Evolutionary conservation across 805 yeast species (phyloP), one percentile per base, ranked within the genome.

Genomic region (Sugiyamaella chiloensis): DNA sequence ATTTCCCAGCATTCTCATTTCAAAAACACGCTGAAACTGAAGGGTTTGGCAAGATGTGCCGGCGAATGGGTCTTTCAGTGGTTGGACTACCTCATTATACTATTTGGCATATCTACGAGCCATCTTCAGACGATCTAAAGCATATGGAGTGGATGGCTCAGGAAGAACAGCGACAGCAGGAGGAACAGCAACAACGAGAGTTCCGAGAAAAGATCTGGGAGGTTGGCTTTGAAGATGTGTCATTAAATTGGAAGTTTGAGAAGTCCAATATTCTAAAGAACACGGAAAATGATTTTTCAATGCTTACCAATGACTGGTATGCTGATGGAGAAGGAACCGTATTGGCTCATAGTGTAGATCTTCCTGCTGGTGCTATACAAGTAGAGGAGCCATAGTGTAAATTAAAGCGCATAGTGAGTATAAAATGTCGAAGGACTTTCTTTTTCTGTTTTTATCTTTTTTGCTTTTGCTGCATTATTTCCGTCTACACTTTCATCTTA

Each of bases 21-120:
- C 84, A 85, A 67, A 87, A 86, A 59, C 98, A 91, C 64, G 98
- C 97, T 2, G 98, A 91, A 65, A 91, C 98, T 2, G 98, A 91
- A 69, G 97, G 93, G 0, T 90, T 91, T 67, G 98, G 96, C 39
- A 89, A 87, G 62, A 74, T 91, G 73, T 80, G 87, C 57, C 83
- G 87, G 56, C 73, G 83, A 53, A 87, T 91, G 96, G 90, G 91
- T 3, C 87, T 78, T 64, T 74, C 82, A 20, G 97, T 91, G 20
- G 76, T 83, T 52, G 98, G 98, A 0, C 74, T 91, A 58, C 95
- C 96, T 9, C 96, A 91, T 68, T 91, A 91, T 64, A 95, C 88
- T 27, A 85, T 91, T 47, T 91, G 98, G 98, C 96, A 89, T 66
- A 83, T 87, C 55, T 91, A 91, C 67, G 98, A 91, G 71, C 98